A percentile compares a stretch with the other conserved stretches of the same genome.
Conservation (phyloP, 2,329 filamentous ascomycete genomes). For the Ceratocystis diversiconidia region DNA sequence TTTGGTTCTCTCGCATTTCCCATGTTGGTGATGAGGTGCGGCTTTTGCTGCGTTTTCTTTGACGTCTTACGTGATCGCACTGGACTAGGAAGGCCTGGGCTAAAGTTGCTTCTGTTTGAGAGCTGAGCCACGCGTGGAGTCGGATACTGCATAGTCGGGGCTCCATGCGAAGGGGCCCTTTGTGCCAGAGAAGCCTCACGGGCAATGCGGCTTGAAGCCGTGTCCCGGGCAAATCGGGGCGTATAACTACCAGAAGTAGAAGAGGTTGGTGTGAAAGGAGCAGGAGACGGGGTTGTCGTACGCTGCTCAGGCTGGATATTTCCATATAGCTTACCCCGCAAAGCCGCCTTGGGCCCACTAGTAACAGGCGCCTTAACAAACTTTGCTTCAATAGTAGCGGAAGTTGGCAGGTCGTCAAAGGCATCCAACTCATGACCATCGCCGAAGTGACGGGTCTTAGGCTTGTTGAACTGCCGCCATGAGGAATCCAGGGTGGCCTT, state of each 20-base stretch:
- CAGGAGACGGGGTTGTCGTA: conserved; percentile 38
- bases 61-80: conserved; percentile 42
- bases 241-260: conserved; percentile 34
- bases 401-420: conserved; percentile 91
- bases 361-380: conserved; percentile 68
- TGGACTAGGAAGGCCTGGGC: conserved; percentile 31
- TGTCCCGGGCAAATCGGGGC: conserved; percentile 52
- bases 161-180: conserved; percentile 39
- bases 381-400: conserved; percentile 62
- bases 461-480: conserved; percentile 20
- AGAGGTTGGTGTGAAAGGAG: conserved; percentile 46
- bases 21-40: conserved; percentile 79
- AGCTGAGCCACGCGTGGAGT: conserved; percentile 42
- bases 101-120: conserved; percentile 35
- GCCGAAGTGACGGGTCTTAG: conserved; percentile 46
- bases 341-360: conserved; percentile 49
- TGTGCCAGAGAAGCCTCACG: conserved; percentile 48
- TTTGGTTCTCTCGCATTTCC: conserved; percentile 60
- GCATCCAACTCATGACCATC: conserved; percentile 84
- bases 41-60: conserved; percentile 52
- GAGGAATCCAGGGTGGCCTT: conserved; percentile 19
- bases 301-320: conserved; percentile 38
- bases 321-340: conserved; percentile 44
- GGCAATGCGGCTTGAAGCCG: conserved; percentile 49
- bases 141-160: conserved; percentile 34